Conservation (phyloP, 1,284 basidiomycete genomes). For the Tetrapyrgos nigripes region DNA sequence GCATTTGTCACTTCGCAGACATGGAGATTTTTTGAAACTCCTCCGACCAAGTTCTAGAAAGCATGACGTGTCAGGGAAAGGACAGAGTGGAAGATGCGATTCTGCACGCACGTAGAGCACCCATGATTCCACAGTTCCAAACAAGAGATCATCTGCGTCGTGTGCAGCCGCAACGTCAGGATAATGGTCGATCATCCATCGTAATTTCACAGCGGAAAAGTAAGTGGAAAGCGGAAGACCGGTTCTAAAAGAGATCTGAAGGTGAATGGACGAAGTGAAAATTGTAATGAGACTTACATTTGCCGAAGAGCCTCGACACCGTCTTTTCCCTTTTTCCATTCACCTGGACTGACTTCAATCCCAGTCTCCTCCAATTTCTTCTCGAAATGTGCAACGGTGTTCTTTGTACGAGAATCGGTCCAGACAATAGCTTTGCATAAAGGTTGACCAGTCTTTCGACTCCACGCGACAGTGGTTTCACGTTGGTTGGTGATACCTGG, state of each 20-base stretch:
- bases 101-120: constrained; percentile 79
- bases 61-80: constrained; percentile 10
- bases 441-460: constrained; percentile 86
- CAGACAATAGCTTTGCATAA: constrained; percentile 94
- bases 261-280: constrained; percentile 11
- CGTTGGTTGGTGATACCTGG: constrained; percentile 97
- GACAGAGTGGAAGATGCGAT: not conserved
- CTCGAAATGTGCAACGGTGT: constrained; percentile 81
- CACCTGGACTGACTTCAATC: constrained; percentile 73
- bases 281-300: constrained; percentile 59
- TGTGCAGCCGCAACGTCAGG: constrained; percentile 84
- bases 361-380: constrained; percentile 78
- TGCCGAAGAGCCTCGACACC: constrained; percentile 71
- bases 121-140: constrained; percentile 98
- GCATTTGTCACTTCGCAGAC: constrained; percentile 97
- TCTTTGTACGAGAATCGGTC: constrained; percentile 93
- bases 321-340: constrained; percentile 73
- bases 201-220: constrained; percentile 95
- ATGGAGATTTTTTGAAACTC: constrained; percentile 73
- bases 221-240: constrained; percentile 96
- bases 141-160: constrained; percentile 82
- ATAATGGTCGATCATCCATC: constrained; percentile 96
- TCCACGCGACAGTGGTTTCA: constrained; percentile 97
- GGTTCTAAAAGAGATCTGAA: constrained; percentile 57
- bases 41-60: constrained; percentile 84